Conservation (phyloP, 345 rosid genomes). For the Tarenaya hassleriana region DNA sequence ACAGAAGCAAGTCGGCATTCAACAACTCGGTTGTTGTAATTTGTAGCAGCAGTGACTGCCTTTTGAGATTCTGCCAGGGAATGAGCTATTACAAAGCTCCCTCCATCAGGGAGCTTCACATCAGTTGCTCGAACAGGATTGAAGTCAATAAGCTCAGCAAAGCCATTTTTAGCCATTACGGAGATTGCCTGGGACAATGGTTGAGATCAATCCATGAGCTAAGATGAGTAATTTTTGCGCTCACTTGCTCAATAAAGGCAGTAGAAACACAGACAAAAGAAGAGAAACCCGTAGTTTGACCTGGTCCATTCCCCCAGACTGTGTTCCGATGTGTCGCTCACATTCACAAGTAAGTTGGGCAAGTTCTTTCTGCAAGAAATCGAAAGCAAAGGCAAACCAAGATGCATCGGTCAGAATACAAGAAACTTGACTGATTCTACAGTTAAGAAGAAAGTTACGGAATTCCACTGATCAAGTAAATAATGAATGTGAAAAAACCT, state of each 20-base stretch:
- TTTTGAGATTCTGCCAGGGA: constrained; percentile 94
- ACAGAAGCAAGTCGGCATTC: constrained; percentile 94
- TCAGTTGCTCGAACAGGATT: constrained; percentile 96
- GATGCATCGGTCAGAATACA: neutral
- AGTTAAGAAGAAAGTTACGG: neutral
- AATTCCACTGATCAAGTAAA: neutral
- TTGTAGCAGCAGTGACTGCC: constrained; percentile 92
- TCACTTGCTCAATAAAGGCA: constrained; percentile 1
- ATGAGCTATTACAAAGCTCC: constrained; percentile 87
- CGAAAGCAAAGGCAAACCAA: neutral
- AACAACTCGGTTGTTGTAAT: constrained; percentile 95
- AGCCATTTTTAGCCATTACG: constrained; percentile 87
- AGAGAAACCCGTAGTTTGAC: constrained; percentile 27
- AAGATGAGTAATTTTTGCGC: neutral
- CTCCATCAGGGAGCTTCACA: constrained; percentile 93
- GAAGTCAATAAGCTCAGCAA: constrained; percentile 99
- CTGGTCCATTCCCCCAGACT: constrained; percentile 99
- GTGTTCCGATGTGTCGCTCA: constrained; percentile 94
- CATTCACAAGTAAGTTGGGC: constrained; percentile 96
- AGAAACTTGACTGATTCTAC: neutral
- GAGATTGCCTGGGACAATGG: constrained; percentile 72
- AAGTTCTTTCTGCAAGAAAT: constrained; percentile 71
- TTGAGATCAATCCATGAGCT: neutral
- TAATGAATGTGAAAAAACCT: constrained; percentile 37
- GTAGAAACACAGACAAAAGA: neutral